Conservation (phyloP, 257 asterid species). For the Primulina tabacum region DNA sequence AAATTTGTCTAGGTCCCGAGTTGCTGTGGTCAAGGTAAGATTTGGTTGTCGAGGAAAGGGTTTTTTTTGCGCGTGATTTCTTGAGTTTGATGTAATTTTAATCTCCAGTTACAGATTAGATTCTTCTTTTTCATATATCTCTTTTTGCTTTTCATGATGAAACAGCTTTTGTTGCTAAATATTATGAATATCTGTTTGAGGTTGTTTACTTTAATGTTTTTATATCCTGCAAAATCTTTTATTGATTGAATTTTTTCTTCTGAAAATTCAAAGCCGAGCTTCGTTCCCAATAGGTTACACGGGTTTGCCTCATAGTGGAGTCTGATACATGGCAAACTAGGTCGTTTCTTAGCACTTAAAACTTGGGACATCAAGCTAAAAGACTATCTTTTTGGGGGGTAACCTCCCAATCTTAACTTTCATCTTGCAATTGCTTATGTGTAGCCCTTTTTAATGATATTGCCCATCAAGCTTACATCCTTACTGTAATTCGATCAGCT, state of each 20-base stretch:
- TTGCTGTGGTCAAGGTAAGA: slow-evolving; percentile 37
- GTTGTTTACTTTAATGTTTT: neutral
- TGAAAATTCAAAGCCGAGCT: neutral
- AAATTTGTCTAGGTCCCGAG: slow-evolving; percentile 12
- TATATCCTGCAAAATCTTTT: neutral
- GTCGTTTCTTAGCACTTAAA: too few species aligned
- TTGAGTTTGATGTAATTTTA: neutral
- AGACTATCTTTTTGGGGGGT: too few species aligned
- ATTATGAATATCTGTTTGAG: too few species aligned
- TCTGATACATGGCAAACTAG: too few species aligned
- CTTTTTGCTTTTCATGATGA: neutral
- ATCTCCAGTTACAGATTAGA: slow-evolving; percentile 1
- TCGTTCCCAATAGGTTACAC: neutral
- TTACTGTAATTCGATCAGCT: too few species aligned
- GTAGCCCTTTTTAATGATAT: too few species aligned
- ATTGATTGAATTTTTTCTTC: neutral
- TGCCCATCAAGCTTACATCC: too few species aligned
- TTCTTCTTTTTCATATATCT: neutral
- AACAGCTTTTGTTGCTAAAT: neutral
- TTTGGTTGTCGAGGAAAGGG: slow-evolving; percentile 10
- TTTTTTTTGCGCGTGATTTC: neutral
- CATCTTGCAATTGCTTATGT: too few species aligned
- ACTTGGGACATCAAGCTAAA: too few species aligned
- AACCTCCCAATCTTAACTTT: too few species aligned
- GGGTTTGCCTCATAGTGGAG: too few species aligned